Evolutionary conservation across 345 rosid species (phyloP), one percentile per base, ranked within the genome.

Genomic region (Dipteronia dyeriana): DNA sequence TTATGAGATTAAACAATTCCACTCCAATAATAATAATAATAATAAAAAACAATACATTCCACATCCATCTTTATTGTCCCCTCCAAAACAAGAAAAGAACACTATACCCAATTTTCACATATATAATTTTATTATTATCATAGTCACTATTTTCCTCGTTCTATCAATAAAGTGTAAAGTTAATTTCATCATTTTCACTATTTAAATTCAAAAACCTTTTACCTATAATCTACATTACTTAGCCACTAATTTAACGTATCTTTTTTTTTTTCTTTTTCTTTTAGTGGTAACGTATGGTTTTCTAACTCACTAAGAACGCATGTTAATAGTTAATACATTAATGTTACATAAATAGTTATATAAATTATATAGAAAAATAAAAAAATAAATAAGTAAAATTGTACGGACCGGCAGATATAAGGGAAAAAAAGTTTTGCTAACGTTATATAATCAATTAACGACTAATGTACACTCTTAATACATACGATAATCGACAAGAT

Each of bases 41-140:
- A 74, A n/a, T n/a, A 61, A 51, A 39, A 59, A 13, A 59, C 7
- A 13, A 9, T 0, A 39, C 7, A 38, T 7, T 29, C 4, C 51
- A 13, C 34, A 6, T 12, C 25, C 14, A 60, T 41, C 56, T 60
- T 60, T 38, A 22, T 10, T 74, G 59, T 74, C 38, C 11, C 43
- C 63, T 31, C 56, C 60, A 45, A 74, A 62, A 74, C 43, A 62
- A 74, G 68, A 14, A 62, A 59, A 14, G 29, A 22, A 70, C 43
- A 70, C 29, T 3, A 41, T 12, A 14, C 38, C 41, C 31, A 60
- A 60, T 3, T 23, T 41, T 22, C 66, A 72, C 7, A 34, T 73
- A 34, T 4, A 34, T 34, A 34, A 34, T 59, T 26, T 19, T 20
- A 19, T 56, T 17, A 56, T 56, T 16, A n/a, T 56, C 61, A 56